Conservation (phyloP, 176 grass and related monocot species). For the Otatea glauca region DNA sequence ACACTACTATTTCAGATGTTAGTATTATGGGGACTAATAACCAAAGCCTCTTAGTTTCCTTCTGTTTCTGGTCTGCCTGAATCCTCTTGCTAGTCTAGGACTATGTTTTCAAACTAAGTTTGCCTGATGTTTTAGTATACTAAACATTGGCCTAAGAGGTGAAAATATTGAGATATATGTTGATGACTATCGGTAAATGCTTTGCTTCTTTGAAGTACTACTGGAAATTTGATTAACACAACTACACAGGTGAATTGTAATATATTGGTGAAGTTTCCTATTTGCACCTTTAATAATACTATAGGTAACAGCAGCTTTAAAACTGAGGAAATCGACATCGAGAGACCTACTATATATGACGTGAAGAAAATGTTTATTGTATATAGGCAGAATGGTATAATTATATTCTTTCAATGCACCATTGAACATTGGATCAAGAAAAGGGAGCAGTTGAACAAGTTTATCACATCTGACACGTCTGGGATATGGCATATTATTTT, state of each 20-base stretch:
- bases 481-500: neutral
- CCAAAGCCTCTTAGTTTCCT: neutral
- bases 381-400: neutral
- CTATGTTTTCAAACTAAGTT: conserved; percentile 24
- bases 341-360: neutral
- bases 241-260: conserved; percentile 17
- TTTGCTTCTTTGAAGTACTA: neutral
- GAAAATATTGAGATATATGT: neutral
- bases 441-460: conserved; percentile 13
- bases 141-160: conserved; percentile 33
- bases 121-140: neutral
- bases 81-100: conserved; percentile 25
- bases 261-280: conserved; percentile 15
- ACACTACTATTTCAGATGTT: neutral
- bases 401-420: neutral
- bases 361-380: neutral
- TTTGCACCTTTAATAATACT: neutral
- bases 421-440: neutral
- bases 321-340: neutral
- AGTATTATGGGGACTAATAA: conserved; percentile 16
- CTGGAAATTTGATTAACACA: neutral
- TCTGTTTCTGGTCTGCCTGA: conserved; percentile 25
- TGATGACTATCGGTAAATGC: neutral
- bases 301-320: conserved; percentile 16
- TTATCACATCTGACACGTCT: neutral